Evolutionary conservation across 2,329 filamentous ascomycete genomes (phyloP).

Genomic region (Colletotrichum higginsianum): DNA sequence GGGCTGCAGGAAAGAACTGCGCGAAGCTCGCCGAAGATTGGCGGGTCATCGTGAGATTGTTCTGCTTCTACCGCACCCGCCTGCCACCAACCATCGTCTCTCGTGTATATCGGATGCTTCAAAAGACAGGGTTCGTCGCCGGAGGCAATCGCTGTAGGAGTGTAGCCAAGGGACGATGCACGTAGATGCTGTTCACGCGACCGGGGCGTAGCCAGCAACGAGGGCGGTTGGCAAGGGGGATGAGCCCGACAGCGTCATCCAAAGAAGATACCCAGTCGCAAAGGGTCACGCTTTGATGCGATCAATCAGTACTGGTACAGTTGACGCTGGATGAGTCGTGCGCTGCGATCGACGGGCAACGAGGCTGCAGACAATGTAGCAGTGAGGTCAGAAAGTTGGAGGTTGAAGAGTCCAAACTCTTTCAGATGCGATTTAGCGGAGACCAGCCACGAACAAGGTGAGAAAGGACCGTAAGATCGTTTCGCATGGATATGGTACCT

Average conservation of each 20-base stretch:
- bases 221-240: slow-evolving; percentile 32
- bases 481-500: slow-evolving; percentile 30
- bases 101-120: slow-evolving; percentile 50
- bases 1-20: slow-evolving; percentile 88
- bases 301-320: slow-evolving; percentile 27
- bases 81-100: slow-evolving; percentile 72
- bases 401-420: slow-evolving; percentile 44
- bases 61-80: slow-evolving; percentile 66
- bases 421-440: slow-evolving; percentile 43
- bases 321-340: slow-evolving; percentile 23
- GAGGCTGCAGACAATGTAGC: slow-evolving; percentile 31
- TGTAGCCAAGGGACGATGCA: slow-evolving; percentile 43
- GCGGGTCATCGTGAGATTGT: slow-evolving; percentile 80
- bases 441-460: slow-evolving; percentile 41
- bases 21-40: slow-evolving; percentile 83
- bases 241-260: slow-evolving; percentile 36
- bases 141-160: slow-evolving; percentile 16
- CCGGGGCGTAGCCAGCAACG: slow-evolving; percentile 45
- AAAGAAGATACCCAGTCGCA: slow-evolving; percentile 29
- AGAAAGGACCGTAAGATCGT: slow-evolving; percentile 32
- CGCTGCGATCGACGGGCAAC: slow-evolving; percentile 38
- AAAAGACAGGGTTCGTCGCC: slow-evolving; percentile 30
- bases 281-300: slow-evolving; percentile 16
- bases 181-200: slow-evolving; percentile 58
- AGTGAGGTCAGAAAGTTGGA: slow-evolving; percentile 44